A percentile compares a stretch with the other conserved stretches of the same genome.
These are phyloP conservation scores for Neonectria neomacrospora DNA, from an alignment of 2,329 filamentous ascomycete species.

Conservation along the genomic window DNA sequence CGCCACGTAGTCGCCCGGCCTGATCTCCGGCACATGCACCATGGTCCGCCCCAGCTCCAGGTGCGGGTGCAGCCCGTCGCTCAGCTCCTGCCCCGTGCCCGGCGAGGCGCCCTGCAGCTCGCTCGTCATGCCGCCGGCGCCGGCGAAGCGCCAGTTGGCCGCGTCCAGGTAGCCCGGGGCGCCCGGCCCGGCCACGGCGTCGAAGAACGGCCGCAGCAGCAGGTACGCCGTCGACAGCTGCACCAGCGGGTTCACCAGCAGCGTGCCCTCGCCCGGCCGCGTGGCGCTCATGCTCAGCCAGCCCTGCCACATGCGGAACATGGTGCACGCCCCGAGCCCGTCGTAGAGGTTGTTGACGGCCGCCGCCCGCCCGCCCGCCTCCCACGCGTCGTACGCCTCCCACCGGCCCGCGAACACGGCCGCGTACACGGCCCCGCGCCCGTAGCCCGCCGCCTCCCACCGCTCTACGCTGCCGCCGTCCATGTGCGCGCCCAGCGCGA, in stretches of 20 bases:
- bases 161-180: slow-evolving; percentile 57
- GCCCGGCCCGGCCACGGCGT: slow-evolving; percentile 51
- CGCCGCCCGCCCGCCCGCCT: slow-evolving; percentile 73
- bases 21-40: slow-evolving; percentile 74
- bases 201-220: slow-evolving; percentile 87
- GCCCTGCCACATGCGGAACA: slow-evolving; percentile 90
- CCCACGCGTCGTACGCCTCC: slow-evolving; percentile 87
- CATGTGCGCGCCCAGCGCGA: slow-evolving; percentile 78
- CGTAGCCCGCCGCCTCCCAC: slow-evolving; percentile 78
- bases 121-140: slow-evolving; percentile 58
- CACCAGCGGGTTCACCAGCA: slow-evolving; percentile 84
- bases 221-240: slow-evolving; percentile 81
- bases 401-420: slow-evolving; percentile 78
- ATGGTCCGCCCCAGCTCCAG: slow-evolving; percentile 74
- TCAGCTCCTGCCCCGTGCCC: slow-evolving; percentile 78
- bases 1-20: slow-evolving; percentile 80
- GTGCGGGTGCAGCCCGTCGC: slow-evolving; percentile 75
- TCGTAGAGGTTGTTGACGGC: slow-evolving; percentile 82
- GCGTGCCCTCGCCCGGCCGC: slow-evolving; percentile 78
- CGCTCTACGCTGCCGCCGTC: slow-evolving; percentile 81
- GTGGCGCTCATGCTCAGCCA: slow-evolving; percentile 86
- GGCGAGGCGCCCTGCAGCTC: slow-evolving; percentile 76
- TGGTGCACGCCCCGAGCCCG: slow-evolving; percentile 82
- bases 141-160: slow-evolving; percentile 69
- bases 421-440: slow-evolving; percentile 75